Evolutionary conservation across 371 early-diverging fungal species (phyloP).

Genomic region (Mortierella sp.): DNA sequence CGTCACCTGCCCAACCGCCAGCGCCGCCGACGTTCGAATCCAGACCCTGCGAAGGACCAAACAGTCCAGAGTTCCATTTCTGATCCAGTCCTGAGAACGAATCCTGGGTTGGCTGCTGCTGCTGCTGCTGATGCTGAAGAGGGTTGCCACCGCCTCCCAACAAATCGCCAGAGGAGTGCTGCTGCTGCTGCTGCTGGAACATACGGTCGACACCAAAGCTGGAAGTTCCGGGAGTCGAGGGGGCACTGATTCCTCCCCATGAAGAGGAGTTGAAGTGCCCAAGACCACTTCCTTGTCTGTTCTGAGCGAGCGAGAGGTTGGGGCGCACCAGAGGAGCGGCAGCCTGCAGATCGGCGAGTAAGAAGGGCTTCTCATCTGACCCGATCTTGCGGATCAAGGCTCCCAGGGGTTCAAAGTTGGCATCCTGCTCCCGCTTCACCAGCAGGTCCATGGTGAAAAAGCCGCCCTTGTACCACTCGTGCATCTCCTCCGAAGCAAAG

Average conservation of each 20-base stretch:
- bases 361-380: conserved; percentile 76
- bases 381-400: conserved; percentile 71
- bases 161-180: conserved; percentile 40
- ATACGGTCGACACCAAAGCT: conserved; percentile 52
- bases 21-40: conserved; percentile 7
- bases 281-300: conserved; percentile 7
- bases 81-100: conserved; percentile 26
- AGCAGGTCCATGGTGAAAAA: conserved; percentile 82
- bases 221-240: conserved; percentile 50
- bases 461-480: conserved; percentile 88
- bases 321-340: conserved; percentile 18
- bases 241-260: conserved; percentile 52
- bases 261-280: conserved; percentile 21
- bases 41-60: conserved; percentile 23
- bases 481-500: conserved; percentile 87
- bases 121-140: conserved; percentile 27
- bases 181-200: conserved; percentile 32
- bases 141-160: conserved; percentile 32
- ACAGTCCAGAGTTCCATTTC: conserved; percentile 35
- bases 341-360: conserved; percentile 57
- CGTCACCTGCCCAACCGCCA: conserved; percentile 39
- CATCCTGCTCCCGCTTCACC: conserved; percentile 80
- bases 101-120: conserved; percentile 26
- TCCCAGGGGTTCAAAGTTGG: conserved; percentile 77
- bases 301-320: conserved; percentile 31